Percentiles rank a stretch among this genome's conserved stretches.
phyloP scores from a whole-genome alignment of 129 eudicot species.

The Pittosporum tobira region DNA sequence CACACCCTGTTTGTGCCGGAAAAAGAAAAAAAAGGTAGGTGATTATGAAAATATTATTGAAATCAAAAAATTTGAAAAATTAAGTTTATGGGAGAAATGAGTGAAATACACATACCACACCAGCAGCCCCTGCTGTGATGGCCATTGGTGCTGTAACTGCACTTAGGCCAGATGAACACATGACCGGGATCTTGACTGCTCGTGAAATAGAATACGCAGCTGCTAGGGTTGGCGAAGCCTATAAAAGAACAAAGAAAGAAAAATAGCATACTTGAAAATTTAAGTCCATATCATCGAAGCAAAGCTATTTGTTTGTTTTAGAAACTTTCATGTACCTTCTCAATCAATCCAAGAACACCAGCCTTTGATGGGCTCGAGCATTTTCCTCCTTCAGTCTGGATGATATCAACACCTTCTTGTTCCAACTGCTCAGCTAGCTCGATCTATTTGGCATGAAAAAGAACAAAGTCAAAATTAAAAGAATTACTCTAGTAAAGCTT shows the following conservation, averaged over 20 bases:
- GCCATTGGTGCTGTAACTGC: conserved; percentile 97
- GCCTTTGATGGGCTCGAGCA: conserved; percentile 71
- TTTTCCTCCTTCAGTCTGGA: conserved; percentile 97
- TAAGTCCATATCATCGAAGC: neutral
- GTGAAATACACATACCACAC: conserved; percentile 50
- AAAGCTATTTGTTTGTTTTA: neutral
- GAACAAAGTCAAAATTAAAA: neutral
- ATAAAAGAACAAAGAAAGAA: neutral
- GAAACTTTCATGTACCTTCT: conserved; percentile 61
- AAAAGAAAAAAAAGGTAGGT: neutral
- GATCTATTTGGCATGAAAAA: conserved; percentile 22
- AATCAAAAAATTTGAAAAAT: too few species aligned
- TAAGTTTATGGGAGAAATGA: neutral
- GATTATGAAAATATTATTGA: neutral
- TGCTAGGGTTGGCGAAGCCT: conserved; percentile 92
- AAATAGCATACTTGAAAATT: neutral
- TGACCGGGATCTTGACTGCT: conserved; percentile 83
- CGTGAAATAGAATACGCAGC: conserved; percentile 91
- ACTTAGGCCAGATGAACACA: conserved; percentile 97
- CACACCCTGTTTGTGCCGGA: conserved; percentile 49
- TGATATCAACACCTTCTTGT: conserved; percentile 79
- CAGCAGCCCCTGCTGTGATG: conserved; percentile 91
- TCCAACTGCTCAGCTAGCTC: conserved; percentile 82
- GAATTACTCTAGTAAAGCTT: neutral
- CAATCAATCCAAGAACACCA: conserved; percentile 90